Percentiles rank a stretch among this genome's conserved stretches.
phyloP scores from a whole-genome alignment of 441 rosid species.

The Populus tomentosa region DNA sequence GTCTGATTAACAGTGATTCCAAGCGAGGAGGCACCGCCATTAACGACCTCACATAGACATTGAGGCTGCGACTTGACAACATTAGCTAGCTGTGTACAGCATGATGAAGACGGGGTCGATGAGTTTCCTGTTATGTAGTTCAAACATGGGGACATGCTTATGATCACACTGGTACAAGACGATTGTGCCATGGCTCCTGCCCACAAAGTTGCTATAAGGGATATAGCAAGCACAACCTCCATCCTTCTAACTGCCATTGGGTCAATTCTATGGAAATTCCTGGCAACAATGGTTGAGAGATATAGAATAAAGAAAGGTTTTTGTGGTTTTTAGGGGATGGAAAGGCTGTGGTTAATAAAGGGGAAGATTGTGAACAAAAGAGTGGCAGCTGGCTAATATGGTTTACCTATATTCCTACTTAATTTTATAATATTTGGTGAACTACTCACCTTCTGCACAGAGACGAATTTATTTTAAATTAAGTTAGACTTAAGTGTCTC shows the following conservation, averaged over 20 bases:
- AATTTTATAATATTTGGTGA: constrained; percentile 23
- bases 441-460: constrained; percentile 15
- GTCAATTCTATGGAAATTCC: background rate
- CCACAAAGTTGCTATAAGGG: constrained; percentile 6
- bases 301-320: background rate
- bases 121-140: constrained; percentile 36
- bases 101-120: constrained; percentile 32
- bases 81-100: constrained; percentile 37
- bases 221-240: constrained; percentile 3
- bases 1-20: constrained; percentile 46
- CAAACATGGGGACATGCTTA: constrained; percentile 39
- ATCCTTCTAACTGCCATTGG: constrained; percentile 18
- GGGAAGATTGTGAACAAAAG: constrained; percentile 9
- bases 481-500: constrained; percentile 5
- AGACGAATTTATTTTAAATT: background rate
- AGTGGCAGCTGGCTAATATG: constrained; percentile 11
- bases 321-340: background rate
- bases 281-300: background rate
- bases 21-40: constrained; percentile 32
- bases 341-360: constrained; percentile 6
- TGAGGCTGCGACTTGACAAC: constrained; percentile 31
- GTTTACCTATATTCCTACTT: constrained; percentile 34
- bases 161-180: constrained; percentile 27
- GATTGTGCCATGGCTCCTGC: constrained; percentile 28
- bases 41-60: constrained; percentile 37